Conservation (phyloP, 2,329 filamentous ascomycete genomes). For the Paracoccidioides lutzii region DNA sequence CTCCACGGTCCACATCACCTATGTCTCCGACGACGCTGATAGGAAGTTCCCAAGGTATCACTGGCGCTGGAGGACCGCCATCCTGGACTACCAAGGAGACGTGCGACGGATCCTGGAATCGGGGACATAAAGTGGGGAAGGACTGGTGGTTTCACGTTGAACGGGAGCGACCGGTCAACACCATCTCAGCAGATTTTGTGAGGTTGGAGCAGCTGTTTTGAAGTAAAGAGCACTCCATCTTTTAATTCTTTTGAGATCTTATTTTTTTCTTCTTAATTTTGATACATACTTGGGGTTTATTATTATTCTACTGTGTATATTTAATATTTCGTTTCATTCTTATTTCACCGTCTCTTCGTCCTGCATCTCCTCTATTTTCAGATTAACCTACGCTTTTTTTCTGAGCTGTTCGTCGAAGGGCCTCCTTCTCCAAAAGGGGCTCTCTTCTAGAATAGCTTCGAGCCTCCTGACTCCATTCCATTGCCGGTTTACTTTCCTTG, state of each 20-base stretch:
- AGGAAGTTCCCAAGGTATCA: neutral
- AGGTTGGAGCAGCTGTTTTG: slow-evolving; percentile 3
- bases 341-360: too few species aligned
- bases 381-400: too few species aligned
- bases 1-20: slow-evolving; percentile 7
- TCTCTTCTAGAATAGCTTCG: too few species aligned
- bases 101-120: slow-evolving; percentile 35
- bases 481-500: too few species aligned
- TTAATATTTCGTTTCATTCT: too few species aligned
- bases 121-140: slow-evolving; percentile 23
- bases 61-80: slow-evolving; percentile 9
- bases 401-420: too few species aligned
- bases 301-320: too few species aligned
- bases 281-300: too few species aligned
- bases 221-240: neutral
- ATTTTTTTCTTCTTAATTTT: neutral
- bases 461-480: too few species aligned
- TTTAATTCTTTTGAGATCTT: neutral
- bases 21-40: slow-evolving; percentile 10
- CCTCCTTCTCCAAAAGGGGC: too few species aligned
- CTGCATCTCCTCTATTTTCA: too few species aligned
- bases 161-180: slow-evolving; percentile 21
- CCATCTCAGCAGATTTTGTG: neutral
- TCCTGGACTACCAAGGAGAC: slow-evolving; percentile 29
- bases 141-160: slow-evolving; percentile 36